These are phyloP conservation scores for Xerophyta viscosa DNA, from an alignment of 106 monocot species.

Conservation along the genomic window DNA sequence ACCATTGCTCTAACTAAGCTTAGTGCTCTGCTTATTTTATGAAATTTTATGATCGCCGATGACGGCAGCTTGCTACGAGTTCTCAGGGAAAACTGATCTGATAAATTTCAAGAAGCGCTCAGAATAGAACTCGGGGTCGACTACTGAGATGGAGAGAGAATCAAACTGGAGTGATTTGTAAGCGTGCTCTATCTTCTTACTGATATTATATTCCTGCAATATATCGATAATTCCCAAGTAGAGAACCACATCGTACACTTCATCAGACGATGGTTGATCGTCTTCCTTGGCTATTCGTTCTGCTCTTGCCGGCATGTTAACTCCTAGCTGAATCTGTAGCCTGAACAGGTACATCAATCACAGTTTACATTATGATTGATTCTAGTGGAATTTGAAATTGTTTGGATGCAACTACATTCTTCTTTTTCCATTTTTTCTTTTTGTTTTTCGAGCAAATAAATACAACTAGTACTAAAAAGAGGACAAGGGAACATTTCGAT, in stretches of 20 bases:
- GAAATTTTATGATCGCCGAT: no score
- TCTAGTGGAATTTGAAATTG: no score
- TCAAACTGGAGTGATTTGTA: constrained; percentile 70
- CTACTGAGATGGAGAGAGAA: constrained; percentile 67
- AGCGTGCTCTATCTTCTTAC: constrained; percentile 67
- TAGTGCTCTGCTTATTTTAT: no score
- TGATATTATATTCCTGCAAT: constrained; percentile 58
- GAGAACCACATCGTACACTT: constrained; percentile 70
- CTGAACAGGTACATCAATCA: constrained; percentile 11
- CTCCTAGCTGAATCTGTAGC: constrained; percentile 73
- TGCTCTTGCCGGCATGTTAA: constrained; percentile 81
- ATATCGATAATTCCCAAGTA: constrained; percentile 81
- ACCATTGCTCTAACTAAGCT: no score
- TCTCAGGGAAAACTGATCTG: constrained; percentile 47
- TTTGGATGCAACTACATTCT: no score
- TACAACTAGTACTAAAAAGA: no score
- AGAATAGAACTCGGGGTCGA: constrained; percentile 56
- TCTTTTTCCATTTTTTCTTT: no score
- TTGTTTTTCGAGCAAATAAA: no score
- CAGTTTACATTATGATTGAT: no score
- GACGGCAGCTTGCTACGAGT: neutral
- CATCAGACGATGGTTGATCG: constrained; percentile 18
- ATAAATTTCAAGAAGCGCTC: constrained; percentile 54
- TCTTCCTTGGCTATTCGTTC: constrained; percentile 30
- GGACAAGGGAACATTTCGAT: no score